Base-by-base conservation (phyloP, 2,329 filamentous ascomycete species). In the Truncatella angustata region DNA sequence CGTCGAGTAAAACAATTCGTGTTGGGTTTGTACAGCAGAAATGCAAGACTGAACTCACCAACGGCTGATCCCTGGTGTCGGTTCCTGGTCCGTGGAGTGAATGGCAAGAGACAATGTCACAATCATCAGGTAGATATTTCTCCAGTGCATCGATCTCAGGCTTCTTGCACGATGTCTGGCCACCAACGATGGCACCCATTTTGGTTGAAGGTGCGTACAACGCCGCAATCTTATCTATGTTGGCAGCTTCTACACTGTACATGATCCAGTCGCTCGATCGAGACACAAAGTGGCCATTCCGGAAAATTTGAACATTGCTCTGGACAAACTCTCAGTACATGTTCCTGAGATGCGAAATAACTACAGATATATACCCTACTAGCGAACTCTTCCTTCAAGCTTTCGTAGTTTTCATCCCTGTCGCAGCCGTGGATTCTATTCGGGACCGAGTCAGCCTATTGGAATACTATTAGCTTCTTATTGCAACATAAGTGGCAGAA, bases 181-280 rank as follows among this genome's bases (percentile, higher is more conserved):
- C 94, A 54, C 94, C 95, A 20, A 99, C 94, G 56, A 99, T 95
- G 58, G 94, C 94, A 58, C 90, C 88, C 65, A 94, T 81, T 70
- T 97, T 97, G 53, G 94, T 99, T 59, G 94, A 97, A 63, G 93
- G 93, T 58, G 92, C 94, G 71, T 91, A 99, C 64, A 87, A 79
- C 57, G 87, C 87, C 64, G 97, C 94, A 63, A 97, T 90, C 60
- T 81, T 82, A 68, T 91, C 88, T 70, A 99, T 96, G 59, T 87
- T 83, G 63, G 91, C 91, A 56, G 94, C 94, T 73, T 97, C 93
- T 71, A 99, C 94, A 73, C 89, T 96, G 81, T 99, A 99, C 69
- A 99, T 91, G 74, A 97, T 96, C 72, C 92, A 97, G 80, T 97
- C 93, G 86, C 92, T 97, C 72, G 87, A 86, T 74, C 94, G 86